phyloP scores from a whole-genome alignment of 768 basidiomycete genomes.

The Tricholoma sp. region DNA sequence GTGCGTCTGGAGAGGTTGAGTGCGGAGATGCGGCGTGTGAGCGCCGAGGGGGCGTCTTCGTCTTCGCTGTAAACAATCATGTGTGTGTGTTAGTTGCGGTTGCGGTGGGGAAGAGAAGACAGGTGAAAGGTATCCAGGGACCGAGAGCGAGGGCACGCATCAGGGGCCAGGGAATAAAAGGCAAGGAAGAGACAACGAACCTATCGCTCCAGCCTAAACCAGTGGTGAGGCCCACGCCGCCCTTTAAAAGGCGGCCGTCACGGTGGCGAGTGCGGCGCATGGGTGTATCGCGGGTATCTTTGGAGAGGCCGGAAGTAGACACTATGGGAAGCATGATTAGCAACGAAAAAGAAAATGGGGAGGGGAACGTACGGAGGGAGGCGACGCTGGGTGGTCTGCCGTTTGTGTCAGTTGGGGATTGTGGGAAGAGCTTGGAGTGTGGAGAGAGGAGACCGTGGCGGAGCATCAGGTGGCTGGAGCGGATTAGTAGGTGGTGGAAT shows the following conservation, averaged over 20 bases:
- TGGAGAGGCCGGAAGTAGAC: slow-evolving; percentile 25
- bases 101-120: no score
- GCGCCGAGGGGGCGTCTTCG: slow-evolving; percentile 65
- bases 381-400: slow-evolving; percentile 19
- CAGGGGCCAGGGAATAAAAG: no score
- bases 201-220: slow-evolving; percentile 75
- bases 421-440: slow-evolving; percentile 53
- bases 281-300: slow-evolving; percentile 55
- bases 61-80: no score
- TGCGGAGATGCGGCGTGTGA: slow-evolving; percentile 57
- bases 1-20: slow-evolving; percentile 45
- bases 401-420: slow-evolving; percentile 3
- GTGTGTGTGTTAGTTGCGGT: no score
- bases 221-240: slow-evolving; percentile 66
- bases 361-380: slow-evolving; percentile 25
- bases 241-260: slow-evolving; percentile 51
- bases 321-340: no score
- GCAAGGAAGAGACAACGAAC: slow-evolving; percentile 27
- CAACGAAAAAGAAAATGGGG: no score
- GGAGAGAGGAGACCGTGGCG: slow-evolving; percentile 64
- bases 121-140: no score
- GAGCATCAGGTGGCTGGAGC: slow-evolving; percentile 55
- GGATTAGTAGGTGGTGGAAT: no score
- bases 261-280: slow-evolving; percentile 55
- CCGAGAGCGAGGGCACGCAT: no score